phyloP scores from a whole-genome alignment of 1,284 basidiomycete species.

The Ustilago lituana region DNA sequence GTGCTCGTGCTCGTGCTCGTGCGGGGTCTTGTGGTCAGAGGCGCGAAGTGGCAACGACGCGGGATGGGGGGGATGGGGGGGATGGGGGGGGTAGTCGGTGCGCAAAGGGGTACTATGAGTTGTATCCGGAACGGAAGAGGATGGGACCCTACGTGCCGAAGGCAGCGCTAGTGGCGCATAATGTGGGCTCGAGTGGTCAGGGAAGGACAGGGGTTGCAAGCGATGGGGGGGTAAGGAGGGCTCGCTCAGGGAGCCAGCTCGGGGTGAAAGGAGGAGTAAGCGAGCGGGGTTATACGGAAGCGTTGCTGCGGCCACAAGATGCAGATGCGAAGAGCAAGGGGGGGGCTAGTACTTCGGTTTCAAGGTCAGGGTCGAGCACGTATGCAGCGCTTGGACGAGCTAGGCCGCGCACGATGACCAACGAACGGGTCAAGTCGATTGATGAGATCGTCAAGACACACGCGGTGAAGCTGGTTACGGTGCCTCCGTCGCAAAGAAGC shows the following conservation, averaged over 20 bases:
- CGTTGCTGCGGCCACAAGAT: background rate
- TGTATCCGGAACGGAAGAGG: conserved; percentile 51
- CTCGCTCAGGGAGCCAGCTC: conserved; percentile 17
- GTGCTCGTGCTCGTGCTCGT: no score
- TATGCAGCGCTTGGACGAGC: conserved; percentile 31
- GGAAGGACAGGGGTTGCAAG: background rate
- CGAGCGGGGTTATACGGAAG: background rate
- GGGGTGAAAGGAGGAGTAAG: background rate
- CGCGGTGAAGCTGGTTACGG: conserved; percentile 52
- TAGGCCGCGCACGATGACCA: conserved; percentile 1
- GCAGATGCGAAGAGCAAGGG: background rate
- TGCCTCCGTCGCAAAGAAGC: conserved; percentile 45
- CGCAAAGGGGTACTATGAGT: conserved; percentile 49
- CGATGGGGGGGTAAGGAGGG: background rate
- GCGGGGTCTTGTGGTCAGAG: no score
- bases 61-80: no score
- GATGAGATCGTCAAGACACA: conserved; percentile 69
- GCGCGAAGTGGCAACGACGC: no score
- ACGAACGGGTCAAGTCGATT: conserved; percentile 41
- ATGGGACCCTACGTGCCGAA: conserved; percentile 51
- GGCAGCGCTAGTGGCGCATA: conserved; percentile 17
- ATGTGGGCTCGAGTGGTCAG: background rate
- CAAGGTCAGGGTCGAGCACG: conserved; percentile 12
- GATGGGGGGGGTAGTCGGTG: background rate
- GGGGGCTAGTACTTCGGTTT: background rate